phyloP scores from a whole-genome alignment of 129 eudicot genomes.

The Ambrosia artemisiifolia region DNA sequence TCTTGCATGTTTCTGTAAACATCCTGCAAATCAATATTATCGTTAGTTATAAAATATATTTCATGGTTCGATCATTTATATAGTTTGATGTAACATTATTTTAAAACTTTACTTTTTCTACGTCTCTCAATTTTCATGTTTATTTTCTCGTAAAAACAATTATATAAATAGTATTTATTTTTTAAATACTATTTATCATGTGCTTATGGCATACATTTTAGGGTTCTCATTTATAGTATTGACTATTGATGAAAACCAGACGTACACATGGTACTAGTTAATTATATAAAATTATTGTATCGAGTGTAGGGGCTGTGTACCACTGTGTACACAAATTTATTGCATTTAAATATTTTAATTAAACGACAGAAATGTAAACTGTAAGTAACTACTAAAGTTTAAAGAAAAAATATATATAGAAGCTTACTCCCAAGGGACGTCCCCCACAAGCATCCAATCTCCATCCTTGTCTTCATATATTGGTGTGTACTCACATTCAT shows the following conservation, averaged over 20 bases:
- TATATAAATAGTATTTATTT: no score
- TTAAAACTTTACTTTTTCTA: no score
- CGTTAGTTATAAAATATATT: neutral
- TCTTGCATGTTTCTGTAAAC: slow-evolving; percentile 18
- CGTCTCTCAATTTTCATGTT: no score
- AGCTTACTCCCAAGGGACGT: slow-evolving; percentile 16
- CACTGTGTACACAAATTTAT: neutral
- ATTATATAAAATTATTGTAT: neutral
- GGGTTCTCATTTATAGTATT: neutral
- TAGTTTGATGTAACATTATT: no score
- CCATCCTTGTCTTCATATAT: slow-evolving; percentile 19
- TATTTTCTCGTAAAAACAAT: no score
- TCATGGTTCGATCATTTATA: no score
- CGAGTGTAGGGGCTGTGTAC: slow-evolving; percentile 6
- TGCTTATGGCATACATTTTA: neutral
- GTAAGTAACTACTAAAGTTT: neutral
- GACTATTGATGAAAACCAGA: neutral
- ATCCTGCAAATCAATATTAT: neutral
- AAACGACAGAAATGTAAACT: neutral
- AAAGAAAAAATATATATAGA: neutral
- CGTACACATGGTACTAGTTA: slow-evolving; percentile 1
- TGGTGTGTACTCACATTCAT: slow-evolving; percentile 13
- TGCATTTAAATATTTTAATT: neutral
- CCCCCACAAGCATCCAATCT: slow-evolving; percentile 16
- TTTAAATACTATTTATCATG: neutral